Base-by-base conservation (phyloP, 805 yeast genomes). In the Saturnispora sanitii region DNA sequence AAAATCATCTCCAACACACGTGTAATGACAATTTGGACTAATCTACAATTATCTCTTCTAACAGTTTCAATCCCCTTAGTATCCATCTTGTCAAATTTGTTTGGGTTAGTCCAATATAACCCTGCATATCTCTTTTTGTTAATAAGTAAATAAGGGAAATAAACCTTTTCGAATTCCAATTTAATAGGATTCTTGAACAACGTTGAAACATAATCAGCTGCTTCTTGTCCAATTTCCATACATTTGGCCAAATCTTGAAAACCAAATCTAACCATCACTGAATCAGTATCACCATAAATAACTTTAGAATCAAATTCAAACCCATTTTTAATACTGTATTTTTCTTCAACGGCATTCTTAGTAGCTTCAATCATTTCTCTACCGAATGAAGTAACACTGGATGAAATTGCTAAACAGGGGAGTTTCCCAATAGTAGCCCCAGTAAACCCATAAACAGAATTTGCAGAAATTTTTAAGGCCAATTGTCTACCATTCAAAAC, bases 41-140 rank as follows among this genome's bases (percentile, higher is more conserved):
- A 66, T 32, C 95, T 75, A 62, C 99, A 92, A 49, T 94, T 94
- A 57, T 92, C 99, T 68, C 99, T 78, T 61, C 99, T 79, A 33
- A 92, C 99, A 0, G 98, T 92, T 55, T 94, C 99, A 46, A 92
- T 82, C 60, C 99, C 99, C 56, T 92, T 92, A 26, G 96, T 90
- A 59, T 92, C 99, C 87, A 92, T 81, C 62, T 92, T 92, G 60
- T 94, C 98, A 53, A 75, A 85, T 48, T 84, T 85, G n/a, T 84
- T 77, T 0, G 96, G 81, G 35, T 75, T 73, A 0, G 98, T 92
- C 98, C 98, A 92, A 56, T 79, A 90, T 33, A 92, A 67, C 0
- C 99, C 99, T 2, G 98, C 99, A 56, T 92, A 92, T 60, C 99
- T 73, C 64, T 92, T 92, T 62, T 92, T 92, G 66, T 90, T 92